Evolutionary conservation across 306 rosid species (phyloP), one percentile per base, ranked within the genome.

Genomic region (Begonia loranthoides): DNA sequence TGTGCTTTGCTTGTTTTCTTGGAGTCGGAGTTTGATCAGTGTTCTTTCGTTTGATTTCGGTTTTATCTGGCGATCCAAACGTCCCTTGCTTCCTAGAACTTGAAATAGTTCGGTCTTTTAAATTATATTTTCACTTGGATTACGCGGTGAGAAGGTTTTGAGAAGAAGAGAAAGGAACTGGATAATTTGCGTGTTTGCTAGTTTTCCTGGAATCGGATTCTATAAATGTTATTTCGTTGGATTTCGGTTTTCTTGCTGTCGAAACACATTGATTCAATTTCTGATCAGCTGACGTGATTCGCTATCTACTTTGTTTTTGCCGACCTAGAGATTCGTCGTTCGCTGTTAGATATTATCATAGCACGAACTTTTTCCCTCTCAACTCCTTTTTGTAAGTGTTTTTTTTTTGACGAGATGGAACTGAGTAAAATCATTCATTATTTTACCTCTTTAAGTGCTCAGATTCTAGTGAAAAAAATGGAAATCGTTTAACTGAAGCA

Each of bases 101-200:
- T 28, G 36, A 28, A 28, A 4, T 28, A 28, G 36, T 28, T 28
- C 9, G 3, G 9, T 28, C 36, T 28, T 7, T 28, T 28, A 28
- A 5, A 7, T 43, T n/a, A 0, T 43, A 2, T 43, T 43, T 44
- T 44, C 14, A 17, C 10, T 56, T 28, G 45, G 46, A 4, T 9
- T 40, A 44, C 15, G 15, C 1, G 62, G 33, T 58, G 49, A 17
- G 6, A 16, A 11, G 6, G 39, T 14, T 41, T 56, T 50, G 34
- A 15, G 22, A 41, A 13, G 41, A 50, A 58, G 45, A 13, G 19
- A 57, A 38, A 52, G 52, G 17, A 50, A 41, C 53, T 40, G 3
- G 28, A 45, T 12, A 14, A 28, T 50, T 63, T 39, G 48, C 70
- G 64, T 69, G 55, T 17, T 55, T 69, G 55, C 17, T 55, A 28